A percentile compares a stretch with the other conserved stretches of the same genome.
Conservation (phyloP, 1,139 yeast genomes). For the Suhomyces taliae region DNA sequence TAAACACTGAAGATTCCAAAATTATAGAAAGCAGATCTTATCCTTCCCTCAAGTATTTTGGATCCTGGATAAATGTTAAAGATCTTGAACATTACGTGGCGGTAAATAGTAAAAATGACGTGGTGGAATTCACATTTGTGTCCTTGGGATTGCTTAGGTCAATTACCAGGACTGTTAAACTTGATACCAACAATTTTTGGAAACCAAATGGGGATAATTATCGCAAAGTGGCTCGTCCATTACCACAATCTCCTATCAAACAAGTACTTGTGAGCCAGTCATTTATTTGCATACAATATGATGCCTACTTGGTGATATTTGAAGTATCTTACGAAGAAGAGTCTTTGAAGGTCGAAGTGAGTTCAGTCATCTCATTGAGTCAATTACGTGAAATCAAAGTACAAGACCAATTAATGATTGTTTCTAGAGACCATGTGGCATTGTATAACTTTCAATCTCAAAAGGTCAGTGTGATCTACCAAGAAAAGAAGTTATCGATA, state of each 20-base stretch:
- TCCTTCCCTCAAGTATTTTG: conserved; percentile 1
- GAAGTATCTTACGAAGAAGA: neutral
- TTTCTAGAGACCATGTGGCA: conserved; percentile 14
- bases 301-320: neutral
- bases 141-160: conserved; percentile 22
- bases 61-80: conserved; percentile 7
- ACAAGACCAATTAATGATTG: neutral
- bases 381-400: neutral
- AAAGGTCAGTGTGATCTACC: conserved; percentile 10
- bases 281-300: conserved; percentile 1
- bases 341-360: neutral
- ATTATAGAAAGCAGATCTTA: neutral
- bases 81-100: conserved; percentile 19
- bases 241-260: neutral
- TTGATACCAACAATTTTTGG: conserved; percentile 1
- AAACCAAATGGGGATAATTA: conserved; percentile 1
- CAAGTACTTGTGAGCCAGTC: neutral
- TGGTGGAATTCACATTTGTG: conserved; percentile 18
- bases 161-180: conserved; percentile 7
- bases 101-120: conserved; percentile 8
- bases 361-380: neutral
- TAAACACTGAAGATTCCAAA: conserved; percentile 1
- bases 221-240: neutral
- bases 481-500: conserved; percentile 4
- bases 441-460: conserved; percentile 10